These are phyloP conservation scores for Przewalskia tangutica DNA, from an alignment of 257 asterid genomes.

Conservation along the genomic window DNA sequence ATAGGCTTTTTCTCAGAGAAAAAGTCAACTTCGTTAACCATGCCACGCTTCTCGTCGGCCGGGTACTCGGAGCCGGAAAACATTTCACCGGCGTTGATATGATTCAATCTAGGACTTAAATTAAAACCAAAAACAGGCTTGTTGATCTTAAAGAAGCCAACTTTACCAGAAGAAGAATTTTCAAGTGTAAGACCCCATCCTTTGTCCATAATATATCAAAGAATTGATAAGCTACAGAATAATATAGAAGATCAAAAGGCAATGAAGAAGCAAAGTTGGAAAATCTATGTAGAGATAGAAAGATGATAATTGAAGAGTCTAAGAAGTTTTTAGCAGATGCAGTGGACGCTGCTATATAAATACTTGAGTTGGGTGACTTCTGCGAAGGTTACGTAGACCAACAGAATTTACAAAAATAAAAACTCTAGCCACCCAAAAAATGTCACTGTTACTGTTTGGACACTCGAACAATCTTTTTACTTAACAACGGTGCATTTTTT, in stretches of 20 bases:
- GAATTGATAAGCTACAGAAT: neutral
- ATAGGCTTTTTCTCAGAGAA: slow-evolving; percentile 41
- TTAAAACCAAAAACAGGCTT: slow-evolving; percentile 49
- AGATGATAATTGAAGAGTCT: slow-evolving; percentile 17
- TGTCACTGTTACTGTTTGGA: neutral
- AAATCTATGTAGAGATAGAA: neutral
- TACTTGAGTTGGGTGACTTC: slow-evolving; percentile 11
- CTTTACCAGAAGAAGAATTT: slow-evolving; percentile 28
- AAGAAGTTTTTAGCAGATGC: slow-evolving; percentile 46
- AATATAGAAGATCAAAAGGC: neutral
- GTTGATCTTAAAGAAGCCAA: slow-evolving; percentile 34
- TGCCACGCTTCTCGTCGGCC: slow-evolving; percentile 22
- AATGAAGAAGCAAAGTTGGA: neutral
- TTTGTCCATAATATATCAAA: slow-evolving; percentile 45
- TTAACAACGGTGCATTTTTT: no score
- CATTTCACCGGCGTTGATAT: slow-evolving; percentile 9
- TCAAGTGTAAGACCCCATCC: slow-evolving; percentile 81
- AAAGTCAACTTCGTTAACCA: slow-evolving; percentile 65
- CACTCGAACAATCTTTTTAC: neutral
- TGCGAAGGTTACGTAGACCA: slow-evolving; percentile 20
- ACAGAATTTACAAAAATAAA: slow-evolving; percentile 3
- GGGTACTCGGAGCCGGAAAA: neutral
- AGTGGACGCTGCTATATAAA: slow-evolving; percentile 34
- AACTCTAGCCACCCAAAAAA: neutral
- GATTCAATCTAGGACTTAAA: slow-evolving; percentile 43